Evolutionary conservation across 1,284 basidiomycete genomes (phyloP), one percentile per base, ranked within the genome.

Genomic region (Stereum hirsutum): DNA sequence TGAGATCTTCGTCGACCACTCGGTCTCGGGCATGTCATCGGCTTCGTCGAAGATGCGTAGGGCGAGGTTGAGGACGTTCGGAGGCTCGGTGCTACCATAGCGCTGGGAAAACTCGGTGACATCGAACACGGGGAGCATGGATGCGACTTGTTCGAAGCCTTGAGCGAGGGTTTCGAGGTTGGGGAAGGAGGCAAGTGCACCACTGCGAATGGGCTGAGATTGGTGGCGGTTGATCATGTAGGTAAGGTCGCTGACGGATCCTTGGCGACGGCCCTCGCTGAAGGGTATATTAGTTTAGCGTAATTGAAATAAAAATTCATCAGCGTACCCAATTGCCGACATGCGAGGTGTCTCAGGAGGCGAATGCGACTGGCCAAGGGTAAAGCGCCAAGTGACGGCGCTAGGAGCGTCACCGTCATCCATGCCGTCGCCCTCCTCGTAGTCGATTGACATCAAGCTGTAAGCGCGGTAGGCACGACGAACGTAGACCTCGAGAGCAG

Each of bases 391-490:
- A 17, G 81, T 90, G 24, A 95, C 74, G 42, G 87, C 77, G 51
- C 79, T 78, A 6, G 91, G 90, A 33, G 74, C 70, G 46, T 88
- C 86, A 20, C 82, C 86, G 52, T 91, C 84, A 52, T 89, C 87
- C 25, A 75, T 56, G 20, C 74, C 72, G 56, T 92, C 86, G 7
- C 88, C 90, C 56, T 91, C 88, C 57, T 95, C 90, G 58, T 95
- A 95, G 62, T 98, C 94, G 51, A 99, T 78, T 35, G 89, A 88
- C 46, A 96, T 70, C 38, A 99, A 67, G 37, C 82, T 88, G 68
- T 99, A 99, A 12, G 93, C 94, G 53, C 89, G 85, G 69, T 99
- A 99, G 6, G 92, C 93, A 49, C 92, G 88, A 44, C 94, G 82
- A 44, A 99, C 81, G 61, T 99, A 99, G 28, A 96, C 93, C 64